phyloP scores from a whole-genome alignment of 164 flowering plant species.

The Magnolia changhungtana region DNA sequence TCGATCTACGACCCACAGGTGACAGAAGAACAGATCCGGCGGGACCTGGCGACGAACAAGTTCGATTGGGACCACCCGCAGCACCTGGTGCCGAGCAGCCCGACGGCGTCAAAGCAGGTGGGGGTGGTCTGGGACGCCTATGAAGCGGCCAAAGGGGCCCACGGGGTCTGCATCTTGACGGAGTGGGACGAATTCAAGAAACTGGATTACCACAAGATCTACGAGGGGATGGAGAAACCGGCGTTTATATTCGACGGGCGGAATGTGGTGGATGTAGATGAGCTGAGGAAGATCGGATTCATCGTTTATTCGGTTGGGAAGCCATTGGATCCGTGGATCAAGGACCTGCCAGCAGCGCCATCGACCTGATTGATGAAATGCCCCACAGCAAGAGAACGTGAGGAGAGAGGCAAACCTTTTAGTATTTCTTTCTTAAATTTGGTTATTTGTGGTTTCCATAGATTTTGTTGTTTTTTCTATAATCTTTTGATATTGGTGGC shows the following conservation, averaged over 20 bases:
- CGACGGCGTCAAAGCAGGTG: slow-evolving; percentile 34
- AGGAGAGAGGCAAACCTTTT: too few species aligned
- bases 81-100: slow-evolving; percentile 41
- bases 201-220: slow-evolving; percentile 53
- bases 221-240: slow-evolving; percentile 60
- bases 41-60: slow-evolving; percentile 56
- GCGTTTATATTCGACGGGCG: slow-evolving; percentile 63
- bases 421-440: too few species aligned
- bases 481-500: too few species aligned
- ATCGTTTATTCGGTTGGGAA: slow-evolving; percentile 66
- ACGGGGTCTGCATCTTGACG: slow-evolving; percentile 60
- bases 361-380: too few species aligned
- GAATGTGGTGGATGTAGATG: slow-evolving; percentile 44
- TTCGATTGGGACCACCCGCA: slow-evolving; percentile 67
- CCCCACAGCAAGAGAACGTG: too few species aligned
- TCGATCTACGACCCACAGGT: slow-evolving; percentile 71
- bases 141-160: slow-evolving; percentile 57
- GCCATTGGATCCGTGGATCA: slow-evolving; percentile 63
- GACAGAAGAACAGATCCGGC: slow-evolving; percentile 52
- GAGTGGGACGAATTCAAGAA: slow-evolving; percentile 71
- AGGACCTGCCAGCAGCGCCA: slow-evolving; percentile 27
- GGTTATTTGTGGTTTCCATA: too few species aligned
- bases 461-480: too few species aligned
- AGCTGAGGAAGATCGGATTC: slow-evolving; percentile 58
- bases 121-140: slow-evolving; percentile 48